Percentiles rank a stretch among this genome's conserved stretches.
Evolutionary conservation across 2,329 filamentous ascomycete genomes (phyloP).

Genomic region (Sordariomycetes sp.): DNA sequence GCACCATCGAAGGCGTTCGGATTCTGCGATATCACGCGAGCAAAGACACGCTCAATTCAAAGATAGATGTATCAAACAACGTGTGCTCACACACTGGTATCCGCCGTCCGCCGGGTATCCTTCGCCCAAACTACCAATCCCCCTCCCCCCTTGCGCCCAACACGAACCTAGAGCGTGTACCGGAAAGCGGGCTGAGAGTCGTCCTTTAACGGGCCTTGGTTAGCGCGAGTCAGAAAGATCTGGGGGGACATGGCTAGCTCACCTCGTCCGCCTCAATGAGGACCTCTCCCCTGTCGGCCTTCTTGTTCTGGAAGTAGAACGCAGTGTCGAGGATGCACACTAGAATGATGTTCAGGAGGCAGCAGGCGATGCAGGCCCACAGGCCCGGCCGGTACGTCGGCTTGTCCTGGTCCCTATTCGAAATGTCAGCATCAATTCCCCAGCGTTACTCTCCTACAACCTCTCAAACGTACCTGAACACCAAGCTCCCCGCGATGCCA

Average conservation of each 20-base stretch:
- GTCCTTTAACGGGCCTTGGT: neutral
- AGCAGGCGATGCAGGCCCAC: slow-evolving; percentile 42
- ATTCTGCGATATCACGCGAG: too few relatives aligned
- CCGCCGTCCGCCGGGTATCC: neutral
- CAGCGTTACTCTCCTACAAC: neutral
- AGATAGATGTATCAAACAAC: too few relatives aligned
- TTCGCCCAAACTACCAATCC: neutral
- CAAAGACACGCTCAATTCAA: too few relatives aligned
- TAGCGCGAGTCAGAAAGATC: neutral
- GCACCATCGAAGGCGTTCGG: too few relatives aligned
- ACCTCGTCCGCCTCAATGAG: slow-evolving; percentile 39
- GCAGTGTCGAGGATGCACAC: slow-evolving; percentile 27
- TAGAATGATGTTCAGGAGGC: slow-evolving; percentile 32
- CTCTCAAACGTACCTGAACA: slow-evolving; percentile 44
- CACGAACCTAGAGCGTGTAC: neutral
- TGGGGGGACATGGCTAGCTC: slow-evolving; percentile 12
- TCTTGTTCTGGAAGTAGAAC: slow-evolving; percentile 32
- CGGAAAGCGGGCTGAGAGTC: neutral
- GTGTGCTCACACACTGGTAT: too few relatives aligned
- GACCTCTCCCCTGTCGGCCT: slow-evolving; percentile 42
- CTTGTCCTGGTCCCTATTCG: slow-evolving; percentile 27
- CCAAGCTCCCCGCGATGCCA: slow-evolving; percentile 63
- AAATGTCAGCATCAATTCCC: neutral
- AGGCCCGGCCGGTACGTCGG: slow-evolving; percentile 44
- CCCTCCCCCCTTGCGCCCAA: neutral